phyloP scores from a whole-genome alignment of 2,329 filamentous ascomycete genomes.

The Lasiodiplodia sp. region DNA sequence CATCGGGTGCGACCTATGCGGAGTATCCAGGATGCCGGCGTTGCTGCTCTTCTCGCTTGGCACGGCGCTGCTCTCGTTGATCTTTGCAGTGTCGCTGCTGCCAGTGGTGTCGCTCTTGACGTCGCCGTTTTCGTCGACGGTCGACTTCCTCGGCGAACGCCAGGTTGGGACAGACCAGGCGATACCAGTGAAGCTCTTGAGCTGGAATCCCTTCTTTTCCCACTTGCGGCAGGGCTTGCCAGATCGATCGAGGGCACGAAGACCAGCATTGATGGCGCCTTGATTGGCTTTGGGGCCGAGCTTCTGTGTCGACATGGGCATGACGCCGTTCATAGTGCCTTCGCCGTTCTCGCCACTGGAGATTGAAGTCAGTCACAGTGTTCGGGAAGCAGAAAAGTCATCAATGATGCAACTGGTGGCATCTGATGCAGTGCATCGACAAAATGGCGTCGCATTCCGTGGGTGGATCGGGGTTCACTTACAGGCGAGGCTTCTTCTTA shows the following conservation, averaged over 20 bases:
- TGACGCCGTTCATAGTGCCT: conserved; percentile 49
- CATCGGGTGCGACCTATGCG: conserved; percentile 22
- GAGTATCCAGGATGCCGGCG: conserved; percentile 54
- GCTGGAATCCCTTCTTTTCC: conserved; percentile 79
- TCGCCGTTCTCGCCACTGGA: conserved; percentile 60
- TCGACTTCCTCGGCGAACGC: conserved; percentile 72
- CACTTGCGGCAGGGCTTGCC: conserved; percentile 93
- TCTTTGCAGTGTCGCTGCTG: conserved; percentile 64
- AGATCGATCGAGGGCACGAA: conserved; percentile 90
- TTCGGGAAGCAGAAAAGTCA: conserved; percentile 40
- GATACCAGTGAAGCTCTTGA: conserved; percentile 93
- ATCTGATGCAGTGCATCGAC: background rate
- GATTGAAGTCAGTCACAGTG: conserved; percentile 1
- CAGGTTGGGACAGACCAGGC: conserved; percentile 83
- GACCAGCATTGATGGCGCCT: conserved; percentile 94
- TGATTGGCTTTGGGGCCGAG: conserved; percentile 96
- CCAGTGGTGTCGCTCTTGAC: conserved; percentile 63
- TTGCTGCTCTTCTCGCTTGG: conserved; percentile 67
- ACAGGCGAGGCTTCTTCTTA: conserved; percentile 96
- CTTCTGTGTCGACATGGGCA: conserved; percentile 67
- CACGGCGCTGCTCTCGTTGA: conserved; percentile 65
- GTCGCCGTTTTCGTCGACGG: conserved; percentile 64
- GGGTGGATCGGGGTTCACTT: conserved; percentile 56
- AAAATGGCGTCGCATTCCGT: background rate
- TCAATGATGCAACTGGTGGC: background rate